phyloP scores from a whole-genome alignment of 306 rosid genomes.

The Cicer arietinum region DNA sequence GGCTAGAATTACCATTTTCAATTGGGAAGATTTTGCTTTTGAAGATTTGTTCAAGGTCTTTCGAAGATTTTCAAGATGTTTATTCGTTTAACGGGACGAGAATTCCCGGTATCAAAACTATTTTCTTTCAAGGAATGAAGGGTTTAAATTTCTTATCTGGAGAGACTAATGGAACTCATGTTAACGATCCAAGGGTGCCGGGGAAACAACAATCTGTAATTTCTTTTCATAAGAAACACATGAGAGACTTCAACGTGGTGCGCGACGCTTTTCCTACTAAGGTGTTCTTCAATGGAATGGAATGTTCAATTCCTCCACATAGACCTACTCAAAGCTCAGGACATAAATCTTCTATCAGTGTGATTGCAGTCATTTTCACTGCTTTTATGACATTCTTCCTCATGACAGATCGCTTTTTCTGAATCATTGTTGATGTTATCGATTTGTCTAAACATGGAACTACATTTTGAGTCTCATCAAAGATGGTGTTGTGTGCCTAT shows the following conservation, averaged over 20 bases:
- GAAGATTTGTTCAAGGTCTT: conserved; percentile 79
- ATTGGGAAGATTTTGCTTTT: conserved; percentile 59
- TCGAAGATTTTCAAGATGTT: conserved; percentile 54
- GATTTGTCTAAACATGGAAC: not conserved
- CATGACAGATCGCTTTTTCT: conserved; percentile 46
- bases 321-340: conserved; percentile 52
- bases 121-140: conserved; percentile 70
- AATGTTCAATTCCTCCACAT: conserved; percentile 67
- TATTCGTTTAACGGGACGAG: conserved; percentile 85
- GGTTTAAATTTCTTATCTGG: conserved; percentile 68
- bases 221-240: conserved; percentile 63
- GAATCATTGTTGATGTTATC: not conserved
- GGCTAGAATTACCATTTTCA: conserved; percentile 81
- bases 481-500: conserved; percentile 12
- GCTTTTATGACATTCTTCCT: conserved; percentile 51
- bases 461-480: not conserved
- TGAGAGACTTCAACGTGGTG: conserved; percentile 47
- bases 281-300: conserved; percentile 82
- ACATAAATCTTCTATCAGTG: conserved; percentile 30
- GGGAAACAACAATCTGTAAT: conserved; percentile 89
- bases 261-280: conserved; percentile 77
- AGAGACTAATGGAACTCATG: conserved; percentile 56
- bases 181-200: conserved; percentile 59
- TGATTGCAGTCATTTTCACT: conserved; percentile 42
- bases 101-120: conserved; percentile 51